phyloP scores from a whole-genome alignment of 148 eudicot species.

The Diospyros lotus region DNA sequence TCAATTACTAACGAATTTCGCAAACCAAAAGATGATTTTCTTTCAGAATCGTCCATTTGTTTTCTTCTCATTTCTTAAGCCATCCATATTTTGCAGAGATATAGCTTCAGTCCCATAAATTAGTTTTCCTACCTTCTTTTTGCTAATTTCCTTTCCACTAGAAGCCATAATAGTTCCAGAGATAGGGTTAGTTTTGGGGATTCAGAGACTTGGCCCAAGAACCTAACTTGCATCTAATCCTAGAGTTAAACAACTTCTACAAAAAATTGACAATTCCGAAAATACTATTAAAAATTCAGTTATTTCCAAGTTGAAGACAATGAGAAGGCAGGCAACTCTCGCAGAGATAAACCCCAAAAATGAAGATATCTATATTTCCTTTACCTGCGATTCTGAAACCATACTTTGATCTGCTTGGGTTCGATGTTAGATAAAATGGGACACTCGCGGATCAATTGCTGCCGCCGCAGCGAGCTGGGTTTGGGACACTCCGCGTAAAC shows the following conservation, averaged over 20 bases:
- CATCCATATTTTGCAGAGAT: too few relatives aligned
- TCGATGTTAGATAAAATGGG: constrained; percentile 82
- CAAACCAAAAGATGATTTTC: too few relatives aligned
- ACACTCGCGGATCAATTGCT: constrained; percentile 83
- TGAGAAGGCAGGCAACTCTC: not conserved
- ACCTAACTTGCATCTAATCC: not conserved
- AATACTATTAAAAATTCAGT: not conserved
- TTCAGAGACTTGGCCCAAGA: not conserved
- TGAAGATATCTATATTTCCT: not conserved
- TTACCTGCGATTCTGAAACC: constrained; percentile 93
- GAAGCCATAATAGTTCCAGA: too few relatives aligned
- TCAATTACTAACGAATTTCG: too few relatives aligned
- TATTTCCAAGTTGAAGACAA: not conserved
- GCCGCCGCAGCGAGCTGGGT: constrained; percentile 81
- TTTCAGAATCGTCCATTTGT: too few relatives aligned
- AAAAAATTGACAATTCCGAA: not conserved
- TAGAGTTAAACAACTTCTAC: not conserved
- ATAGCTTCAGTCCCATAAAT: too few relatives aligned
- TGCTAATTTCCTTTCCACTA: too few relatives aligned
- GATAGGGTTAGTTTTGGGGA: not conserved
- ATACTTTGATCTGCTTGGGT: constrained; percentile 93
- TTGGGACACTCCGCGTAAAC: constrained; percentile 89
- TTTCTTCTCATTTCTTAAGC: too few relatives aligned
- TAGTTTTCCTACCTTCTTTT: too few relatives aligned
- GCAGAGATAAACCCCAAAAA: not conserved